These are phyloP conservation scores for Iris macrosiphon DNA, from an alignment of 106 monocot species.

Conservation along the genomic window DNA sequence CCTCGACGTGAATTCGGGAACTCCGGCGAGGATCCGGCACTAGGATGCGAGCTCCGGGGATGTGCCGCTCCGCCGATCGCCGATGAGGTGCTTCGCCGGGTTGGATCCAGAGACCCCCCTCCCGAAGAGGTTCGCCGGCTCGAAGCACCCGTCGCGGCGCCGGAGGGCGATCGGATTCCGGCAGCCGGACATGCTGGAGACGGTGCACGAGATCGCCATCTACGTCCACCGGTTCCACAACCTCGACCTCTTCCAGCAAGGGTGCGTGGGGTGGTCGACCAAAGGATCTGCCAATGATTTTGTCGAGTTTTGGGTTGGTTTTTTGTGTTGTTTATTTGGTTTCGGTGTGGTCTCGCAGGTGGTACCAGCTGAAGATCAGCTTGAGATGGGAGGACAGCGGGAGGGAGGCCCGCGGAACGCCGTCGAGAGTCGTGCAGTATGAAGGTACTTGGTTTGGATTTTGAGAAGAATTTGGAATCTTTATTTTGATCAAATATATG, in stretches of 20 bases:
- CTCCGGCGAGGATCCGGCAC: background rate
- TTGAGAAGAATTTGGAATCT: too few species aligned
- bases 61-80: slow-evolving; percentile 5
- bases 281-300: too few species aligned
- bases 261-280: too few species aligned
- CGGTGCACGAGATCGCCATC: slow-evolving; percentile 81
- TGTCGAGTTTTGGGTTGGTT: too few species aligned
- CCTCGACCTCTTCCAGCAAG: slow-evolving; percentile 98
- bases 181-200: slow-evolving; percentile 80
- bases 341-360: slow-evolving; percentile 41
- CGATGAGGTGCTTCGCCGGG: slow-evolving; percentile 29
- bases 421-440: slow-evolving; percentile 93
- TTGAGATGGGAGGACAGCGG: slow-evolving; percentile 70
- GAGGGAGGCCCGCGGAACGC: slow-evolving; percentile 36
- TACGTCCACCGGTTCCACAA: slow-evolving; percentile 97
- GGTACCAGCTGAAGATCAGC: slow-evolving; percentile 82
- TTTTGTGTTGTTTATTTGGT: too few species aligned
- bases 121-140: slow-evolving; percentile 24
- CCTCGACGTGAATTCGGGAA: too few species aligned
- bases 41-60: slow-evolving; percentile 36
- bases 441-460: too few species aligned
- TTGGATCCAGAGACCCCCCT: slow-evolving; percentile 22
- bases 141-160: slow-evolving; percentile 8
- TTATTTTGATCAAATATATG: too few species aligned
- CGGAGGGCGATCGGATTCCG: slow-evolving; percentile 27